These are phyloP conservation scores for Wickerhamiella pararugosa DNA, from an alignment of 1,139 yeast genomes.

Conservation along the genomic window DNA sequence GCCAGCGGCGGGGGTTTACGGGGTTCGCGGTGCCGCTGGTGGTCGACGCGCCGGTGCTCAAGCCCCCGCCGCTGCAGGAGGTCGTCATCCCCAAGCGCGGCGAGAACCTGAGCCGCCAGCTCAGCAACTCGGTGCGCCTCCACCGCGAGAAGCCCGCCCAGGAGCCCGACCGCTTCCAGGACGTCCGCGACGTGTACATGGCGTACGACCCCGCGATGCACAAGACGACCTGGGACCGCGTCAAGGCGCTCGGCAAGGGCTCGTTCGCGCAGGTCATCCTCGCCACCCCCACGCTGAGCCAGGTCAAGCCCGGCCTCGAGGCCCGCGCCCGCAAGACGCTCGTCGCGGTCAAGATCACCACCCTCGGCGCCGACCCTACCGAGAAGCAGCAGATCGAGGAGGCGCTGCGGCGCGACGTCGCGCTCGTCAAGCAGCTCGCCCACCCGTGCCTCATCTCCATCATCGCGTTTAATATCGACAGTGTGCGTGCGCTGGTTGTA, in stretches of 20 bases:
- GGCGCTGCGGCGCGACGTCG: constrained; percentile 61
- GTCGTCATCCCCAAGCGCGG: constrained; percentile 8
- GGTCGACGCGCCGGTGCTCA: background rate
- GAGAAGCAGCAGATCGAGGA: constrained; percentile 44
- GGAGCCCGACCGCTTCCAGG: constrained; percentile 3
- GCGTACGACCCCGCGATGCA: constrained; percentile 11
- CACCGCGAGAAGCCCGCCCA: background rate
- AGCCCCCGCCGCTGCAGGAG: background rate
- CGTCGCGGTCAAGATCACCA: constrained; percentile 28
- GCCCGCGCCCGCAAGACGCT: constrained; percentile 21
- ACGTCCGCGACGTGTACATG: constrained; percentile 14
- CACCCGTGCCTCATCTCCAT: constrained; percentile 32
- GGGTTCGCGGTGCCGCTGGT: background rate
- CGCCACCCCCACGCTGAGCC: constrained; percentile 21
- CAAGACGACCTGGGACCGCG: constrained; percentile 23
- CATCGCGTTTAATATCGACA: constrained; percentile 25
- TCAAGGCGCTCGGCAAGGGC: constrained; percentile 26
- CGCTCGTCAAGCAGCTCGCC: constrained; percentile 33
- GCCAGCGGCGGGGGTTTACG: constrained; percentile 3
- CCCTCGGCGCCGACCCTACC: constrained; percentile 17
- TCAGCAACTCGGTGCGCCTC: background rate
- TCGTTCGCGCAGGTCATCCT: constrained; percentile 28
- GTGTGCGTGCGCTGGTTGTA: constrained; percentile 34
- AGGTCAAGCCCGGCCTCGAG: constrained; percentile 27
- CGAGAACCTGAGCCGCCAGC: background rate